Conservation (phyloP, 2,329 filamentous ascomycete genomes). For the Raffaelea albimanens region DNA sequence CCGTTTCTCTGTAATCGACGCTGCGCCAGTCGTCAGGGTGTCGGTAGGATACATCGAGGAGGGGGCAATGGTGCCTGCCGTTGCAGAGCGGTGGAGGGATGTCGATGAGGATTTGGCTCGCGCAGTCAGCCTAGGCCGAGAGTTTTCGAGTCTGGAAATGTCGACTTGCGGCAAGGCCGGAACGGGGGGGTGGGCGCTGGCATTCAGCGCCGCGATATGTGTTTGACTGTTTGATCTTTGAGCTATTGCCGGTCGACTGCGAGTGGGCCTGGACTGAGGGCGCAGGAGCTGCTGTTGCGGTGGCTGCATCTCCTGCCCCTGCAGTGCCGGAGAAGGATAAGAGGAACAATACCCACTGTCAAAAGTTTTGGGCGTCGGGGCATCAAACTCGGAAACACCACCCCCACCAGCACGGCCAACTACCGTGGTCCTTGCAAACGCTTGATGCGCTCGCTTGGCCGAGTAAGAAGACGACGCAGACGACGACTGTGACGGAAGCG, state of each 20-base stretch:
- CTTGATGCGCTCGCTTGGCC: not conserved
- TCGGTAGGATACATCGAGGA: not conserved
- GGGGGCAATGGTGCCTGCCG: not conserved
- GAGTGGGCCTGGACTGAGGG: constrained; percentile 46
- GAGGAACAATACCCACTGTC: constrained; percentile 17
- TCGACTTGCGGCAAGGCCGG: constrained; percentile 12
- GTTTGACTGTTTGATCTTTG: constrained; percentile 40
- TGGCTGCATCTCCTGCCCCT: constrained; percentile 2
- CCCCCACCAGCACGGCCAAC: not conserved
- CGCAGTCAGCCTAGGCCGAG: not conserved
- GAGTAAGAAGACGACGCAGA: constrained; percentile 5
- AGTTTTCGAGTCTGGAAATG: constrained; percentile 9
- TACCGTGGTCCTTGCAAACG: not conserved
- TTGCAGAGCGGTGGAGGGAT: constrained; percentile 1
- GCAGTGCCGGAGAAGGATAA: not conserved
- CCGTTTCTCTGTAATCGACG: constrained; percentile 28
- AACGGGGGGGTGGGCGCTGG: constrained; percentile 13
- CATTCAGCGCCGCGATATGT: constrained; percentile 33
- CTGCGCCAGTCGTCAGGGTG: not conserved
- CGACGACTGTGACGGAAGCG: constrained; percentile 6
- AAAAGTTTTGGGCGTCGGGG: constrained; percentile 21
- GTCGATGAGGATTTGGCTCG: not conserved
- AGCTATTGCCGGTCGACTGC: constrained; percentile 31
- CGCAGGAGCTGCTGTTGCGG: constrained; percentile 21
- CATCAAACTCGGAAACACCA: constrained; percentile 23